phyloP scores from a whole-genome alignment of 345 rosid species.

The Euclidium syriacum region DNA sequence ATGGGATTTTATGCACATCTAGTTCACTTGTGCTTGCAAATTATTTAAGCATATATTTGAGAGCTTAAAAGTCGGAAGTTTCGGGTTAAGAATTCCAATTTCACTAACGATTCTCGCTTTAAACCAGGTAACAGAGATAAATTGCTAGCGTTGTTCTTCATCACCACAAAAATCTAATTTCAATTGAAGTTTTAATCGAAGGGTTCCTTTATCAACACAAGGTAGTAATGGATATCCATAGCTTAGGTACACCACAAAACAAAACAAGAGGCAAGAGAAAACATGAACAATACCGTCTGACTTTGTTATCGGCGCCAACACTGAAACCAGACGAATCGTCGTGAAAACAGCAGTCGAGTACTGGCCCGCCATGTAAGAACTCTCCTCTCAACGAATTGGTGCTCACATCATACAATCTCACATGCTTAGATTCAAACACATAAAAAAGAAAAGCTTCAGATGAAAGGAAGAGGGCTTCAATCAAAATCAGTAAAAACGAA shows the following conservation, averaged over 20 bases:
- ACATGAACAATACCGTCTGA: slow-evolving; percentile 47
- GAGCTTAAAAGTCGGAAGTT: not conserved
- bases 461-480: not conserved
- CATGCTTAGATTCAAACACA: slow-evolving; percentile 38
- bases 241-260: not conserved
- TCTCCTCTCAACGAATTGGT: slow-evolving; percentile 72
- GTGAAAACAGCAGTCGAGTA: slow-evolving; percentile 98
- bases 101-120: not conserved
- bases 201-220: too few relatives aligned
- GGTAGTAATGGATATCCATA: too few relatives aligned
- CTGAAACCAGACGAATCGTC: slow-evolving; percentile 98
- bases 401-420: slow-evolving; percentile 82
- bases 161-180: not conserved
- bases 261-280: not conserved
- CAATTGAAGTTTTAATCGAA: too few relatives aligned
- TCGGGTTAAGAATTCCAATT: not conserved
- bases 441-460: not conserved
- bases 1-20: not conserved
- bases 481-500: not conserved
- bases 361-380: slow-evolving; percentile 90
- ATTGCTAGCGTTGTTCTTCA: not conserved
- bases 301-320: slow-evolving; percentile 72
- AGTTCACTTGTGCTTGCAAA: too few relatives aligned
- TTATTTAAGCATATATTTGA: not conserved
- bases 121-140: not conserved